A percentile compares a stretch with the other conserved stretches of the same genome.
Evolutionary conservation across 768 basidiomycete genomes (phyloP).

Genomic region (Neoboletus brunneissimus): DNA sequence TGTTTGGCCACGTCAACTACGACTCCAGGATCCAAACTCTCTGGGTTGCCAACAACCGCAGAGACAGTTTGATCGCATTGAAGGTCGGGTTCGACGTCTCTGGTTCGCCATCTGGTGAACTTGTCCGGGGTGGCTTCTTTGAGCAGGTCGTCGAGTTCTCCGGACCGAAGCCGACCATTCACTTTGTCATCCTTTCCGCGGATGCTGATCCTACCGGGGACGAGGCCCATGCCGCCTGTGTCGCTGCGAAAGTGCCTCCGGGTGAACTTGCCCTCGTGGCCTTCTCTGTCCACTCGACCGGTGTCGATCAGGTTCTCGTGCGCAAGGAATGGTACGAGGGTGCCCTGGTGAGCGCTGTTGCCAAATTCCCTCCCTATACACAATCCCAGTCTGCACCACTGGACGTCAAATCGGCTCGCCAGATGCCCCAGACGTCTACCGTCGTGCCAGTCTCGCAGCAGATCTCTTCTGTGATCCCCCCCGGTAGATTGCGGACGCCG

Average conservation of each 20-base stretch:
- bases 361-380: slow-evolving; percentile 59
- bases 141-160: slow-evolving; percentile 83
- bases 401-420: slow-evolving; percentile 27
- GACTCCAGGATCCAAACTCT: slow-evolving; percentile 82
- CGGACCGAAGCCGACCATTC: slow-evolving; percentile 82
- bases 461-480: slow-evolving; percentile 26
- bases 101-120: slow-evolving; percentile 56
- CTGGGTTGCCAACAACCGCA: slow-evolving; percentile 83
- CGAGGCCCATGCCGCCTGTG: slow-evolving; percentile 79
- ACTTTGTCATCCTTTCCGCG: slow-evolving; percentile 83
- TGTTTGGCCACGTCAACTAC: slow-evolving; percentile 87
- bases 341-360: slow-evolving; percentile 52
- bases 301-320: slow-evolving; percentile 85
- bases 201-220: slow-evolving; percentile 81
- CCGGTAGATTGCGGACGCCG: slow-evolving; percentile 58
- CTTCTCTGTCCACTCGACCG: slow-evolving; percentile 86
- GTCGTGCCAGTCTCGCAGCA: slow-evolving; percentile 14
- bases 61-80: slow-evolving; percentile 81
- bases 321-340: slow-evolving; percentile 81
- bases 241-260: slow-evolving; percentile 73
- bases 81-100: slow-evolving; percentile 66
- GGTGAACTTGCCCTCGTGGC: slow-evolving; percentile 80
- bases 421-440: slow-evolving; percentile 29
- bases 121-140: slow-evolving; percentile 61
- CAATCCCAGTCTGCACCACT: slow-evolving; percentile 30